These are phyloP conservation scores for Aspergillus luchuensis DNA, from an alignment of 2,329 filamentous ascomycete species.

Conservation along the genomic window DNA sequence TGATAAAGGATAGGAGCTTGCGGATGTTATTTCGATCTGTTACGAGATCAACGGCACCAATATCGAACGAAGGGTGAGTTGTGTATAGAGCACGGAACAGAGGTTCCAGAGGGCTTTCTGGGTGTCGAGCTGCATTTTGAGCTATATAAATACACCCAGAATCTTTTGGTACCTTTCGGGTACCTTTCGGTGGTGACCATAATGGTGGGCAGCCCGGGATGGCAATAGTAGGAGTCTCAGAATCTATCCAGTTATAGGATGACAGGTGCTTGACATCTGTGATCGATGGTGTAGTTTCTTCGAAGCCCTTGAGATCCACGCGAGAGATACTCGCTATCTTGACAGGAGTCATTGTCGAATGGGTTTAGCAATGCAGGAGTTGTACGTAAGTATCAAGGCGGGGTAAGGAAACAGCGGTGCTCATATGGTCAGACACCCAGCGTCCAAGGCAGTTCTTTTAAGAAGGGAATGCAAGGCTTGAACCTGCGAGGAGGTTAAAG, in stretches of 20 bases:
- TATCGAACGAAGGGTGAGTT: conserved; percentile 39
- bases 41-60: conserved; percentile 23
- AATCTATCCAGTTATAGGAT: background rate
- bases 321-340: too few species aligned
- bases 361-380: background rate
- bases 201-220: background rate
- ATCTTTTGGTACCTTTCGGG: conserved; percentile 28
- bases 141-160: conserved; percentile 46
- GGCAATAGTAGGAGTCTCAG: background rate
- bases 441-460: too few species aligned
- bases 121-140: conserved; percentile 51
- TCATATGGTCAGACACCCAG: too few species aligned
- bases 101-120: conserved; percentile 49
- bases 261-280: background rate
- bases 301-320: too few species aligned
- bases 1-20: background rate
- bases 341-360: background rate
- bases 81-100: conserved; percentile 50
- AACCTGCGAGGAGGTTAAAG: too few species aligned
- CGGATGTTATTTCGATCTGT: background rate
- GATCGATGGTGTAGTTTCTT: too few species aligned
- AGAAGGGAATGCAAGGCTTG: too few species aligned
- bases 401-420: too few species aligned
- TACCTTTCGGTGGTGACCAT: conserved; percentile 37
- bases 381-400: too few species aligned